Evolutionary conservation across 208 protist genomes (phyloP).

Genomic region (Herpetomonas samuelpessoai): DNA sequence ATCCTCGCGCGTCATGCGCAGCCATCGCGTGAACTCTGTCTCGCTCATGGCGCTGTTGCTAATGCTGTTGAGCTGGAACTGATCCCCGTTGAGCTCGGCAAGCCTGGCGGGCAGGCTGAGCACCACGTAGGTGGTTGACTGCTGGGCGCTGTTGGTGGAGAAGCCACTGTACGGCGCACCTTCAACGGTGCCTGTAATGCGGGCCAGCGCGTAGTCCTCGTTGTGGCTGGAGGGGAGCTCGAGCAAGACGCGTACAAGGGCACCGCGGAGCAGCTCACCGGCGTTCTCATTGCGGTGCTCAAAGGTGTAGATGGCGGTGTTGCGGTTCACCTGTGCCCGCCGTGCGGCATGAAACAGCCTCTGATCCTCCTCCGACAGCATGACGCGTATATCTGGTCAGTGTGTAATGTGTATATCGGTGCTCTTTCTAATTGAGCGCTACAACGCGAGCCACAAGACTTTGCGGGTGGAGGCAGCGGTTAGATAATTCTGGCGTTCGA

Average conservation of each 20-base stretch:
- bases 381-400: conserved; percentile 7
- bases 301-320: conserved; percentile 63
- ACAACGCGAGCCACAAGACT: too few species aligned
- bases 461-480: too few species aligned
- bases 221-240: conserved; percentile 35
- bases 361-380: conserved; percentile 40
- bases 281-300: conserved; percentile 15
- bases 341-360: conserved; percentile 56
- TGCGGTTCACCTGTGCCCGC: conserved; percentile 66
- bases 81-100: conserved; percentile 55
- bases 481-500: too few species aligned
- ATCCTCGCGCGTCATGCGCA: conserved; percentile 35
- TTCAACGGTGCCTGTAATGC: conserved; percentile 30
- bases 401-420: not conserved
- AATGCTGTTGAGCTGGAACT: conserved; percentile 83
- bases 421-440: too few species aligned
- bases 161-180: conserved; percentile 76
- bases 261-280: conserved; percentile 29
- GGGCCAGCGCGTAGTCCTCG: conserved; percentile 76
- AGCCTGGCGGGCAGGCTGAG: conserved; percentile 51
- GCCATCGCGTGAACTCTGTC: conserved; percentile 65
- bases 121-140: conserved; percentile 52
- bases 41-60: conserved; percentile 78
- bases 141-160: conserved; percentile 32
- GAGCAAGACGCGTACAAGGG: conserved; percentile 75